Base-by-base conservation (phyloP, 2,329 filamentous ascomycete genomes). In the Diaporthe vexans region DNA sequence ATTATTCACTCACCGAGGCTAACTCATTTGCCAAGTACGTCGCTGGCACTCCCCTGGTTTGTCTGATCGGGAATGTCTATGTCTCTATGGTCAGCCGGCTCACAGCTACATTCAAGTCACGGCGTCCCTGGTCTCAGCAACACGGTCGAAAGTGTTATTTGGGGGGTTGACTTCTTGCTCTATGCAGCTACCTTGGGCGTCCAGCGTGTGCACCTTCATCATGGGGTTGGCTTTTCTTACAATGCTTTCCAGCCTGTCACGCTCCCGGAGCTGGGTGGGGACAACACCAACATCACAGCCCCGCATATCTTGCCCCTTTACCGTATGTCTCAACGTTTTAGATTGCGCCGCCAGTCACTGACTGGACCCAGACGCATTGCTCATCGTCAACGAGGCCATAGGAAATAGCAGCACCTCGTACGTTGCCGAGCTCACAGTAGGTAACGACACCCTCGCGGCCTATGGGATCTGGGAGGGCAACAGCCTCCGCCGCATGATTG, bases 111-210 rank as follows among this genome's bases (percentile, higher is more conserved):
- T 65, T 19, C 13, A 43, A 65, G 61, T 35, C 61, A 65, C 10
- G 43, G 61, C 33, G 21, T 51, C 26, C 61, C 61, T 10, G 61
- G 61, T 21, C 43, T 65, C 19, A 65, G 61, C 61, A 65, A 65
- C 43, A 51, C 61, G 13, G 43, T 24, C 29, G 26, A 65, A 65
- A 51, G 43, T 19, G 11, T 24, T 10, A 21, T 65, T n/a, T 67
- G 29, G 46, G 61, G 46, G 29, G 4, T 52, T 26, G 46, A 67
- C 15, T 52, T 52, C 46, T n/a, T 67, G 48, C 15, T 37, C 15
- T 37, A 52, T 52, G 21, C 46, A 24, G 61, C 29, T 33, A 67
- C 29, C n/a, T 37, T 52, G 46, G 46, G 46, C 29, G 19, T 67
- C 24, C 8, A 52, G 33, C 8, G 46, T 37, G 29, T 37, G 21